Base-by-base conservation (phyloP, 345 rosid genomes). In the Lumnitzera littorea region DNA sequence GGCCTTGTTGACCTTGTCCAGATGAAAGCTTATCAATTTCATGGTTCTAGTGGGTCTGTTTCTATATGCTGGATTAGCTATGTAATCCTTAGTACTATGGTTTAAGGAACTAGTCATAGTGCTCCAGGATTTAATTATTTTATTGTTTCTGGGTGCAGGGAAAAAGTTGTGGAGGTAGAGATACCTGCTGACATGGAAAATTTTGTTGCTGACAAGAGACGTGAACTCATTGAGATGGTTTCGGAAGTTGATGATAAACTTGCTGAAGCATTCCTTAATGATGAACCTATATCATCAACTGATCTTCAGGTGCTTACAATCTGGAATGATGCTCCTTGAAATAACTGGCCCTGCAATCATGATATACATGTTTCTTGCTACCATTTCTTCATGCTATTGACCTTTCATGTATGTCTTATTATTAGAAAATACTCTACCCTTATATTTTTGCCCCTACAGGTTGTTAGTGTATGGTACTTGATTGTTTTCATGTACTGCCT, bases 191-290 rank as follows among this genome's bases (percentile, higher is more conserved):
- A 88, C 70, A 83, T 95, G 91, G 88, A 75, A 55, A 80, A 74
- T 51, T 65, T 91, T 61, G 96, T 80, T 54, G 80, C 88, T 15
- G 98, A 84, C 58, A 95, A 91, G 81, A 82, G 98, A 72, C 85
- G 70, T 47, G 99, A 95, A 53, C 76, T 95, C 36, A 80, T 95
- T 56, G 99, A 91, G 78, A 62, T 41, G 36, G 96, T 91, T 73
- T 95, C 99, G 53, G 99, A 95, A 79, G 98, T 95, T 64, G 99
- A 95, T 62, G 98, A 95, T 56, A 68, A 75, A 68, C 95, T 95
- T 53, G 99, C 98, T 5, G 98, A 95, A 70, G 72, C 74, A 48
- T 95, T 95, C 74, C 86, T 95, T 11, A 72, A 70, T 58, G 99
- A 95, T 65, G 99, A 91, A 56, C 94, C 95, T 55, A 84, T 95